Evolutionary conservation across 495 filamentous ascomycete species (phyloP).

Genomic region (Ascodesmis nigricans): DNA sequence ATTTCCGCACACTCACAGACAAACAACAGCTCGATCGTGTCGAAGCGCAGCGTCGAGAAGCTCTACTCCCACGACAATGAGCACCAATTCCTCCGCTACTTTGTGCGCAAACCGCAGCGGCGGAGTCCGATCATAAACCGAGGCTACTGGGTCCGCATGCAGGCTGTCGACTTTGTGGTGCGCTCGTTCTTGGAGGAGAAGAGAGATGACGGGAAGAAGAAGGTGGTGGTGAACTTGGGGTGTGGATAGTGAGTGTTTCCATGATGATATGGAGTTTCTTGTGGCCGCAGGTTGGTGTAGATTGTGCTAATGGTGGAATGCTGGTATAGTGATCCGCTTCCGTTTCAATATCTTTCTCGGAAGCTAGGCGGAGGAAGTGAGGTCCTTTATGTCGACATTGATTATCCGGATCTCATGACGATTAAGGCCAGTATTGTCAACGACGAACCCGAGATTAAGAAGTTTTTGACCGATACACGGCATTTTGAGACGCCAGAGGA

Average conservation of each 20-base stretch:
- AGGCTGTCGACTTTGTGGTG: conserved; percentile 52
- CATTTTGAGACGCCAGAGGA: conserved; percentile 23
- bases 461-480: conserved; percentile 29
- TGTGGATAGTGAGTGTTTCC: conserved; percentile 56
- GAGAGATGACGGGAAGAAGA: conserved; percentile 33
- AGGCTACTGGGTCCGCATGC: conserved; percentile 70
- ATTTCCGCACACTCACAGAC: no score
- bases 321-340: conserved; percentile 54
- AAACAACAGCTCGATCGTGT: conserved; percentile 75
- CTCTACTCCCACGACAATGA: conserved; percentile 47
- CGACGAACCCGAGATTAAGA: conserved; percentile 34
- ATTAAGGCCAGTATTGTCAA: conserved; percentile 48
- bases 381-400: conserved; percentile 61
- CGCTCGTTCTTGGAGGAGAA: conserved; percentile 41
- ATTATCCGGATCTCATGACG: conserved; percentile 59
- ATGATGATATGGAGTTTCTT: background rate
- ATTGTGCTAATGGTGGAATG: background rate
- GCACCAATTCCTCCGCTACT: conserved; percentile 64
- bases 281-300: background rate
- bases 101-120: conserved; percentile 62
- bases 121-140: conserved; percentile 54
- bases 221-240: conserved; percentile 65
- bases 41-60: conserved; percentile 69
- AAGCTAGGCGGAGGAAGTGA: conserved; percentile 33
- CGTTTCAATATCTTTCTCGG: conserved; percentile 55